Base-by-base conservation (phyloP, 495 filamentous ascomycete species). In the Podospora anserina region DNA sequence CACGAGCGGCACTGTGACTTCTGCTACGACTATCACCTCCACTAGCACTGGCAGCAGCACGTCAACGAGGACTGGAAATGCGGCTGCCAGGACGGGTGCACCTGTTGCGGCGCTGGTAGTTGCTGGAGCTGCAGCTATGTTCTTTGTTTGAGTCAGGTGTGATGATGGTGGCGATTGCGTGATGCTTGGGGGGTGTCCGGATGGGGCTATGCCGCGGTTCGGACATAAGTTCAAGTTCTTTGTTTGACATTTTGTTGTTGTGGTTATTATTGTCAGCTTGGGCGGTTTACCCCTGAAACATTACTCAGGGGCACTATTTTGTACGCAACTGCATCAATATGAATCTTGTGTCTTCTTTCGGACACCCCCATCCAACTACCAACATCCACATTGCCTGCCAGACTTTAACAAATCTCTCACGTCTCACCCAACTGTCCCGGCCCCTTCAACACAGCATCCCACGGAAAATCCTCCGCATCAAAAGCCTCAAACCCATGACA, bases 31-130 rank as follows among this genome's bases (percentile, higher is more conserved):
- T 9, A 32, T 44, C 20, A 44, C 61, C 2, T 18, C 28, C 15
- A 63, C 27, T 20, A 26, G 30, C 9, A 63, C 30, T 44, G 4
- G 11, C 19, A 16, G 28, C 19, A 16, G 28, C 18, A 63, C 60
- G 60, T n/a, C 60, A n/a, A 62, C 60, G 20, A 18, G 26, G 56
- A 59, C 56, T 59, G 56, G 58, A 5, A 16, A 66, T 64, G 65
- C 56, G 39, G 55, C 63, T 54, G 30, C 32, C 57, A 68, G 30
- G 26, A 55, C 54, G 28, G 44, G 7, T 15, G 66, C 59, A 3
- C 65, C 68, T n/a, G 55, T 69, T 53, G 67, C 67, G 56, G 70
- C 67, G 20, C 65, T 72, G 61, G 49, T 63, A n/a, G 67, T 65
- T 30, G 70, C 61, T 13, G 67, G 27, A 34, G 61, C 63, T 44